These are phyloP conservation scores for Sarocladium strictum DNA, from an alignment of 2,329 filamentous ascomycete genomes.

Conservation along the genomic window DNA sequence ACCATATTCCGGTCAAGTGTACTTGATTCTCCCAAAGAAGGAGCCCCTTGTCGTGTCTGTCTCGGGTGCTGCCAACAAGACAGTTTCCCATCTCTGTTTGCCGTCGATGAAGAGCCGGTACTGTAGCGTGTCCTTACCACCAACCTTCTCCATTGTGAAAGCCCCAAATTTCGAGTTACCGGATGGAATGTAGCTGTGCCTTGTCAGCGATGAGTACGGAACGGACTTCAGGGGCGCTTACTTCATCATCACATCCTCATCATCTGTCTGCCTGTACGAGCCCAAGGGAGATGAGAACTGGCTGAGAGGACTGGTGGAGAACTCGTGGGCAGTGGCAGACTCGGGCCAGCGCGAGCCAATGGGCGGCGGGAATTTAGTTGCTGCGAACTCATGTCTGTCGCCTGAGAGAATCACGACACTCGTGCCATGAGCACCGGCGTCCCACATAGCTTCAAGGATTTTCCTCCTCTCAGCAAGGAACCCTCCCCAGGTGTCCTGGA, in stretches of 20 bases:
- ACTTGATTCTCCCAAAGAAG: slow-evolving; percentile 6
- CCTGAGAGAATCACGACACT: slow-evolving; percentile 83
- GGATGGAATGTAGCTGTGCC: slow-evolving; percentile 65
- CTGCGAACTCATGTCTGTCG: slow-evolving; percentile 95
- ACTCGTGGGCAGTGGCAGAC: slow-evolving; percentile 72
- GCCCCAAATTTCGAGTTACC: slow-evolving; percentile 83
- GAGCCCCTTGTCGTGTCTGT: not conserved
- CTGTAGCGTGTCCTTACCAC: slow-evolving; percentile 62
- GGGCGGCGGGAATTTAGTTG: slow-evolving; percentile 69
- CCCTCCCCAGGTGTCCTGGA: slow-evolving; percentile 88
- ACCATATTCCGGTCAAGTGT: not conserved
- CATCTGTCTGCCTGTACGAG: slow-evolving; percentile 73
- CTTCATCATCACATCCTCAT: slow-evolving; percentile 79
- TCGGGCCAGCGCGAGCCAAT: slow-evolving; percentile 55
- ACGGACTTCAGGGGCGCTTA: slow-evolving; percentile 53
- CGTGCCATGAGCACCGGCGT: slow-evolving; percentile 65
- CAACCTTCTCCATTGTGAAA: slow-evolving; percentile 63
- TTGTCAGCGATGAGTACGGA: not conserved
- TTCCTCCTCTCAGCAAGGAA: slow-evolving; percentile 74
- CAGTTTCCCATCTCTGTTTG: slow-evolving; percentile 58
- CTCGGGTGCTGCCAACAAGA: slow-evolving; percentile 1
- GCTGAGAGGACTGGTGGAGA: slow-evolving; percentile 82
- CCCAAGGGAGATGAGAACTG: slow-evolving; percentile 89
- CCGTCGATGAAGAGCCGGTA: slow-evolving; percentile 84
- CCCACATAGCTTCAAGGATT: slow-evolving; percentile 90